Evolutionary conservation across 176 grass and related monocot genomes (phyloP).

Genomic region (Avena insularis): DNA sequence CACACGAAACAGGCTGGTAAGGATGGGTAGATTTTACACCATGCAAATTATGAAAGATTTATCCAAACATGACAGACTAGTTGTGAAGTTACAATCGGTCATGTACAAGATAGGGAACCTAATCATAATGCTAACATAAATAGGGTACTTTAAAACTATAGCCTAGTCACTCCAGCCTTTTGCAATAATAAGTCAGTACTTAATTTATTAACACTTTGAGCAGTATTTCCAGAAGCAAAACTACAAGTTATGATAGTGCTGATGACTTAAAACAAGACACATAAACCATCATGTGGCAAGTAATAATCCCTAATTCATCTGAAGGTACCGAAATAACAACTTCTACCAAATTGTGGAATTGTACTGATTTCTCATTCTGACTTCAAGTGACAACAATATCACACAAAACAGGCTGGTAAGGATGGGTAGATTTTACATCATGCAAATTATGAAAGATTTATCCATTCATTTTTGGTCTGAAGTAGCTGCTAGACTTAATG

Average conservation of each 20-base stretch:
- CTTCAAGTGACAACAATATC: neutral
- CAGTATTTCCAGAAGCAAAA: neutral
- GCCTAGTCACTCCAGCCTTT: neutral
- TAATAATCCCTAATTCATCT: neutral
- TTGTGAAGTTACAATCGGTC: neutral
- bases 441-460: neutral
- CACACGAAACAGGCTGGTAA: neutral
- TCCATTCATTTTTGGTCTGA: neutral
- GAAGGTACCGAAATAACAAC: neutral
- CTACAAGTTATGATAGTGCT: neutral
- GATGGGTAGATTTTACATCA: neutral
- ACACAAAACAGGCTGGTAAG: neutral
- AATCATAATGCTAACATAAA: neutral
- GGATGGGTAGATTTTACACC: neutral
- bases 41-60: neutral
- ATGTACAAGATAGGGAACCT: neutral
- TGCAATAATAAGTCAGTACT: neutral
- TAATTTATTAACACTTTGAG: neutral
- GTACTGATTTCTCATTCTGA: slow-evolving; percentile 1
- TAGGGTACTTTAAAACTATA: slow-evolving; percentile 1
- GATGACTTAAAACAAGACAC: slow-evolving; percentile 14
- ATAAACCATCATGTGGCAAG: neutral
- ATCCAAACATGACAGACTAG: neutral
- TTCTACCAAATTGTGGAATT: neutral
- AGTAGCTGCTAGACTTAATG: neutral